Percentiles rank a stretch among this genome's conserved stretches.
Evolutionary conservation across 495 filamentous ascomycete genomes (phyloP).

Genomic region (Daldinia loculata): DNA sequence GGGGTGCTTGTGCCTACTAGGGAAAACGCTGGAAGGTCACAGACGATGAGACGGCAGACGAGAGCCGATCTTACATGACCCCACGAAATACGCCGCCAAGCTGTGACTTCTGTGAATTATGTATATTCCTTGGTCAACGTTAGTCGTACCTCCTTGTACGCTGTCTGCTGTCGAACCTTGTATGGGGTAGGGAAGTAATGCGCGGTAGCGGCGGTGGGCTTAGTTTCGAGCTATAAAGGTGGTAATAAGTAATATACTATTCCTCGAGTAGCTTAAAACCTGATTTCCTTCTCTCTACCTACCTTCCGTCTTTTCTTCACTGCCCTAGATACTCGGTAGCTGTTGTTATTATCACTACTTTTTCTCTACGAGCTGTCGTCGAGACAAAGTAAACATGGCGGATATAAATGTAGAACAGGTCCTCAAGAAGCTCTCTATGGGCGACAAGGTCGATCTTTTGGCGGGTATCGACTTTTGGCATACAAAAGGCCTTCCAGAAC

Average conservation of each 20-base stretch:
- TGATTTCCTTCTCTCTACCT: background rate
- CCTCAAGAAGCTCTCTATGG: conserved; percentile 66
- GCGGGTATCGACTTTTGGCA: conserved; percentile 74
- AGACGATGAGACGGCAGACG: conserved; percentile 25
- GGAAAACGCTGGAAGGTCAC: conserved; percentile 19
- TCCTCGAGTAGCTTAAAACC: conserved; percentile 8
- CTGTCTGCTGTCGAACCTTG: conserved; percentile 19
- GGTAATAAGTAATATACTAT: conserved; percentile 21
- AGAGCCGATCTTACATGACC: conserved; percentile 23
- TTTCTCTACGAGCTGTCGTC: background rate
- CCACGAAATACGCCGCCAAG: conserved; percentile 33
- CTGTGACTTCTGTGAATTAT: conserved; percentile 5
- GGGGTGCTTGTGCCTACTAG: background rate
- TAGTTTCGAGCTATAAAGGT: conserved; percentile 22
- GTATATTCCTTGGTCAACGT: conserved; percentile 13
- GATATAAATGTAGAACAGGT: conserved; percentile 69
- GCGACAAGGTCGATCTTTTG: conserved; percentile 70
- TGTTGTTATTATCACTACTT: background rate
- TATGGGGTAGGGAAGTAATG: conserved; percentile 9
- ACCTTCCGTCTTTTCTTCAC: background rate
- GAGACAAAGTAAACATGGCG: conserved; percentile 52
- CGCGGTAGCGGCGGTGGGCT: conserved; percentile 25
- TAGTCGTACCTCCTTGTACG: conserved; percentile 5
- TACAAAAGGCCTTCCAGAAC: conserved; percentile 63
- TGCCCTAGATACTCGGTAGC: background rate